These are phyloP conservation scores for Lactarius indigo DNA, from an alignment of 768 basidiomycete species.

Conservation along the genomic window DNA sequence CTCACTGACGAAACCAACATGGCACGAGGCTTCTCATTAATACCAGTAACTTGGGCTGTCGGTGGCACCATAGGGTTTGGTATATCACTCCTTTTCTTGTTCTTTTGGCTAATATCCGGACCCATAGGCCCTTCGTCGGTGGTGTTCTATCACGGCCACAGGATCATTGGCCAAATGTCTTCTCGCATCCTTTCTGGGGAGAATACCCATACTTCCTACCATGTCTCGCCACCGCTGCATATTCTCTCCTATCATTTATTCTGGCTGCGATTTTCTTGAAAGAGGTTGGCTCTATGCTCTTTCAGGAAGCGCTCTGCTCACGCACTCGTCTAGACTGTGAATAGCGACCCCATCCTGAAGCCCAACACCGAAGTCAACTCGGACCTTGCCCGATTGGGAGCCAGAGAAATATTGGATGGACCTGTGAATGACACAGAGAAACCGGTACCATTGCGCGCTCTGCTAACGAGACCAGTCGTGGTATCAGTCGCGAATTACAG, in stretches of 20 bases:
- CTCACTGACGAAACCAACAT: conserved; percentile 59
- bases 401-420: not conserved
- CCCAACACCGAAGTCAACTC: not conserved
- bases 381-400: not conserved
- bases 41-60: conserved; percentile 32
- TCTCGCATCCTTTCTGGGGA: conserved; percentile 24
- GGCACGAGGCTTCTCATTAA: conserved; percentile 36
- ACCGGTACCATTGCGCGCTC: conserved; percentile 34
- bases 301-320: not conserved
- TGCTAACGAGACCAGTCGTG: conserved; percentile 36
- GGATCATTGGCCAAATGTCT: conserved; percentile 23
- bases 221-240: conserved; percentile 15
- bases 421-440: not conserved
- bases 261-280: conserved; percentile 10
- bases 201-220: conserved; percentile 29
- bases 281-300: not conserved
- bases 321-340: conserved; percentile 1
- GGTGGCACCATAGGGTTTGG: conserved; percentile 14
- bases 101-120: conserved; percentile 7
- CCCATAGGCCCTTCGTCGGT: conserved; percentile 21
- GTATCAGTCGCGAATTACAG: conserved; percentile 44
- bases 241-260: not conserved
- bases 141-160: conserved; percentile 28
- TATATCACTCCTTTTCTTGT: not conserved
- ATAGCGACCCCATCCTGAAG: not conserved